These are phyloP conservation scores for Lactifluus rugatus DNA, from an alignment of 768 basidiomycete species.

Conservation along the genomic window DNA sequence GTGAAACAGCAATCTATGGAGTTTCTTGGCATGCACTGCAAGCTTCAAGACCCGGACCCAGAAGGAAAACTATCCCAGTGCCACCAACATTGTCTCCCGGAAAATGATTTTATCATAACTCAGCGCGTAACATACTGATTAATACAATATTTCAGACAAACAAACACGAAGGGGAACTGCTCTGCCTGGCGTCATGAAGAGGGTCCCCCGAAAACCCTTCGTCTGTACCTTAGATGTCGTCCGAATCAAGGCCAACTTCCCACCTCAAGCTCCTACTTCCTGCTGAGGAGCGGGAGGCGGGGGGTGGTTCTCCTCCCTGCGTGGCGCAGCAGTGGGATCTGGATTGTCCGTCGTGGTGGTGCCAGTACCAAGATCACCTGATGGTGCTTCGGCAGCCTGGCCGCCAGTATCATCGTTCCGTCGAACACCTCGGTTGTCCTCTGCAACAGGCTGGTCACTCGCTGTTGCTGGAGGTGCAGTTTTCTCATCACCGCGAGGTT, in stretches of 20 bases:
- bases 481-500: not conserved
- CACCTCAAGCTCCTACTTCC: not conserved
- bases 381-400: not conserved
- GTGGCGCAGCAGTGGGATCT: no score
- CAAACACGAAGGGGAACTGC: not conserved
- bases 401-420: not conserved
- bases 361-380: not conserved
- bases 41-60: no score
- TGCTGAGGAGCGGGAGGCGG: no score
- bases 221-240: not conserved
- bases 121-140: no score
- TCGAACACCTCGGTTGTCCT: not conserved
- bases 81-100: no score
- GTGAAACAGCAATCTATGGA: no score
- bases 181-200: not conserved
- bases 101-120: no score
- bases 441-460: not conserved
- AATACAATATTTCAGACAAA: not conserved
- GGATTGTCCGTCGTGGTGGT: not conserved
- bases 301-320: not conserved
- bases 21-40: no score
- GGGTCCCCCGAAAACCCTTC: not conserved
- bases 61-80: no score
- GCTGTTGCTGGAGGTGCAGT: not conserved
- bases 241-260: not conserved